phyloP scores from a whole-genome alignment of 192 early-diverging fungal genomes.

The Linnemannia zychae region DNA sequence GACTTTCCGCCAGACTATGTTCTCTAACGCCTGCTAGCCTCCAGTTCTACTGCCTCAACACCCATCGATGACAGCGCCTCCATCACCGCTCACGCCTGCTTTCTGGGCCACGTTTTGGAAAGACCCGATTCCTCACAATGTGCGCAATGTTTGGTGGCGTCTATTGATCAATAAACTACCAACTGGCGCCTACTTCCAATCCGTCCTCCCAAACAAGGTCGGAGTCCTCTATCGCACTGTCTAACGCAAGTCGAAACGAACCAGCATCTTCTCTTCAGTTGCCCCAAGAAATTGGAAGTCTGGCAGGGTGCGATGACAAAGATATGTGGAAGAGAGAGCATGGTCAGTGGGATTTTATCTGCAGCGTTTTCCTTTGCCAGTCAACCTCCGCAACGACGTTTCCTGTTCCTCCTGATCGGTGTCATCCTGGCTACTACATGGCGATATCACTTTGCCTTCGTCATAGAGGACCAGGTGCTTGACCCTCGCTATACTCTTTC shows the following conservation, averaged over 20 bases:
- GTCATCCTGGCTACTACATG: background rate
- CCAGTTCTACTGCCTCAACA: no score
- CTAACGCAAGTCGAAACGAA: background rate
- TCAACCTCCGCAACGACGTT: background rate
- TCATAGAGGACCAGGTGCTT: background rate
- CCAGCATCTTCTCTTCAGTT: background rate
- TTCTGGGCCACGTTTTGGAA: background rate
- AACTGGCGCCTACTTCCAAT: background rate
- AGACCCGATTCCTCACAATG: background rate
- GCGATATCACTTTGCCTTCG: background rate
- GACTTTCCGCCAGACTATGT: no score
- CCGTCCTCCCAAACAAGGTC: no score
- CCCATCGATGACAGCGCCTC: no score
- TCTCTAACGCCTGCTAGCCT: no score
- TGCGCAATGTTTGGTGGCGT: background rate
- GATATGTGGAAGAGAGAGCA: background rate
- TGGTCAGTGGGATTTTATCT: background rate
- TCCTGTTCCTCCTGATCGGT: background rate
- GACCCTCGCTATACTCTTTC: background rate
- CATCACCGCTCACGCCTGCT: background rate
- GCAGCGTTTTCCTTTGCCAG: background rate
- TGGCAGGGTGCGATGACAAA: background rate
- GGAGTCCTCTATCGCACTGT: no score
- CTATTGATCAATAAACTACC: background rate
- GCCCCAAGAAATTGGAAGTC: background rate